Evolutionary conservation across 2,329 filamentous ascomycete species (phyloP), one percentile per base, ranked within the genome.

Genomic region (Aspergillus sp.): DNA sequence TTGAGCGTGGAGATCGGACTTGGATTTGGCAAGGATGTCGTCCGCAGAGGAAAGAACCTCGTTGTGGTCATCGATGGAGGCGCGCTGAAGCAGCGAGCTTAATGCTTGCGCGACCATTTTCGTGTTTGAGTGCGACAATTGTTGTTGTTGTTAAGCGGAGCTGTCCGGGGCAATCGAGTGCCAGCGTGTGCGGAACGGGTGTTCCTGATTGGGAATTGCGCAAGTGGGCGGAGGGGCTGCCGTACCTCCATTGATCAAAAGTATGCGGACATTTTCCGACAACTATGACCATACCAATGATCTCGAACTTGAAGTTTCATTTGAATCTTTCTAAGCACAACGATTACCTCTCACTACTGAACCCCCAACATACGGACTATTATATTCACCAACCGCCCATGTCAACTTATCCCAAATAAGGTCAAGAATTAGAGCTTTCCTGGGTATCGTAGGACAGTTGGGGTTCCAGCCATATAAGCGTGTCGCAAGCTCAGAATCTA

Each of bases 11-110:
- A 74, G 38, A 56, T 84, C 78, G 45, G 68, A 67, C 56, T 79
- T 81, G n/a, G 75, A 77, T 49, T 77, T 77, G 61, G 79, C 76
- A 42, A 84, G 70, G 0, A 72, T 68, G 30, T 70, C 72, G 60
- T 83, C 78, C 62, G 79, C 79, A 38, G 80, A 78, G 52, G 75
- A 73, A 41, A 85, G 73, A 25, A 82, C 67, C 66, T 82, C 77
- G 49, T 82, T 78, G 62, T 83, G 80, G 63, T 84, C 81, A 53
- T 81, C 75, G 58, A 84, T 77, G 46, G 76, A 73, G 27, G 78
- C 71, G 56, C 75, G 76, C 60, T 79, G 74, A 50, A 84, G 72
- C 49, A 84, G 72, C 49, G 75, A 71, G 53, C 74, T 70, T 48
- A 85, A 70, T 44, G 74, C 73, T 50, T 72, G 69, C 35, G 70